These are phyloP conservation scores for Carallia brachiata DNA, from an alignment of 345 rosid species.

Conservation along the genomic window DNA sequence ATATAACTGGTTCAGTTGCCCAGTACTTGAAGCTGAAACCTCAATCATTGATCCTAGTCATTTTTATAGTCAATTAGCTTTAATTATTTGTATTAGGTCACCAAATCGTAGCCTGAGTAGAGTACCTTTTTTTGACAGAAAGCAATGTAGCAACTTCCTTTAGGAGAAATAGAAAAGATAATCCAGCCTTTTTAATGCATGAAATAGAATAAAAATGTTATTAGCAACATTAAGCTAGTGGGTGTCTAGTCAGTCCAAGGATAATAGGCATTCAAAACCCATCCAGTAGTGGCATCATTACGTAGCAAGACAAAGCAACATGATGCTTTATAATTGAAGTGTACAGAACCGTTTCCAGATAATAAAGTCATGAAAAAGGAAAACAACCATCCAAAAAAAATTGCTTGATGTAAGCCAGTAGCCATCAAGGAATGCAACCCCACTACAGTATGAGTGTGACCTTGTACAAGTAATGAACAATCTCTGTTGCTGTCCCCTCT, in stretches of 20 bases:
- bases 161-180: slow-evolving; percentile 8
- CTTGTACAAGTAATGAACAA: slow-evolving; percentile 1
- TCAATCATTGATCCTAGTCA: background rate
- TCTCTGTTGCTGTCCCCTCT: slow-evolving; percentile 20
- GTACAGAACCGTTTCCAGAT: background rate
- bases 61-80: background rate
- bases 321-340: background rate
- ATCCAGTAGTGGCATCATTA: slow-evolving; percentile 8
- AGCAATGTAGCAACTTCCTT: background rate
- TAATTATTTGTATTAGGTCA: slow-evolving; percentile 15
- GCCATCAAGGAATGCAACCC: background rate
- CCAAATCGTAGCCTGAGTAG: slow-evolving; percentile 12
- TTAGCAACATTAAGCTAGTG: slow-evolving; percentile 13
- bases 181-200: slow-evolving; percentile 4
- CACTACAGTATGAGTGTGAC: background rate
- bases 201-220: background rate
- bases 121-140: slow-evolving; percentile 23
- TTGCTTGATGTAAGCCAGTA: background rate
- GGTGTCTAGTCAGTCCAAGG: slow-evolving; percentile 23
- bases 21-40: slow-evolving; percentile 11
- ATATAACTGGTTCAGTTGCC: slow-evolving; percentile 14
- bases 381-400: background rate
- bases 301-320: slow-evolving; percentile 8
- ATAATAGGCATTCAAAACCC: background rate
- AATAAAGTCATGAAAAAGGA: background rate